phyloP scores from a whole-genome alignment of 2,329 filamentous ascomycete species.

The Exutisphaerella laricina region DNA sequence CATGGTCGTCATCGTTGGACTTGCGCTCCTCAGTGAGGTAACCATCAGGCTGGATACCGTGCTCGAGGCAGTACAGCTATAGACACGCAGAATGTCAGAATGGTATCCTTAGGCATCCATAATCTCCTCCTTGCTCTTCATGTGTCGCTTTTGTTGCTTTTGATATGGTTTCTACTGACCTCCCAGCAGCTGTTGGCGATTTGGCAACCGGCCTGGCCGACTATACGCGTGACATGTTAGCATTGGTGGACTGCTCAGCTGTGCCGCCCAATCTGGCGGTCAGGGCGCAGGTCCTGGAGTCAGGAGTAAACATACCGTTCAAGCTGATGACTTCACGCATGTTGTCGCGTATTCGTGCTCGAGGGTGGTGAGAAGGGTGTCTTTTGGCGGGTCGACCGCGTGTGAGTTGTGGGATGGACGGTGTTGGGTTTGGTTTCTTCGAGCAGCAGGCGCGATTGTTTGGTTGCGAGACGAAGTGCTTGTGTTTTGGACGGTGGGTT shows the following conservation, averaged over 20 bases:
- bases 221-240: conserved; percentile 60
- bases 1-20: conserved; percentile 84
- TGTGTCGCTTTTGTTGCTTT: conserved; percentile 14
- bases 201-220: conserved; percentile 99
- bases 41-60: conserved; percentile 99
- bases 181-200: conserved; percentile 99
- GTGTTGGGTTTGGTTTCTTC: too few relatives aligned
- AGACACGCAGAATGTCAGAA: conserved; percentile 28
- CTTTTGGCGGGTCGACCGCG: conserved; percentile 16
- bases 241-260: conserved; percentile 17
- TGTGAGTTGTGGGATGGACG: conserved; percentile 9
- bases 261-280: conserved; percentile 34
- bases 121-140: conserved; percentile 17
- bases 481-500: conserved; percentile 8
- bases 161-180: conserved; percentile 57
- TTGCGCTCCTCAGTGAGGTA: conserved; percentile 98
- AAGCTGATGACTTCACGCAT: conserved; percentile 99
- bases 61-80: conserved; percentile 99
- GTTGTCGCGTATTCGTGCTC: conserved; percentile 41
- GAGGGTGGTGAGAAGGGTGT: conserved; percentile 15
- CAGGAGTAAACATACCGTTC: conserved; percentile 65
- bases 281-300: conserved; percentile 34
- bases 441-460: conserved; percentile 9
- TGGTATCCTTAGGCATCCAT: conserved; percentile 29
- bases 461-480: conserved; percentile 16